phyloP scores from a whole-genome alignment of 352 stramenopile genomes.

The Blastocystis sp. region DNA sequence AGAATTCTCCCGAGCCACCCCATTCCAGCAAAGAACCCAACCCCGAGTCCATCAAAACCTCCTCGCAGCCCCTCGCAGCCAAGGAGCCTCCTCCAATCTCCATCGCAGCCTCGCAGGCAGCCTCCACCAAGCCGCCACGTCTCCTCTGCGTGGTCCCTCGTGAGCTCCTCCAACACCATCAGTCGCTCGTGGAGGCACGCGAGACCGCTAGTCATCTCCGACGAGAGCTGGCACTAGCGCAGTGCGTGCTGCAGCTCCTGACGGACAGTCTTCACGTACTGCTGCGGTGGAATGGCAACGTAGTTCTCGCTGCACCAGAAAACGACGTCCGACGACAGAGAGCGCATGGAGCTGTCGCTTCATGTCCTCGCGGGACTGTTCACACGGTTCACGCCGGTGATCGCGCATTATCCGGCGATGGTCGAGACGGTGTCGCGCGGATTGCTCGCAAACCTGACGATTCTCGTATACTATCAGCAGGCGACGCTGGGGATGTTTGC shows the following conservation, averaged over 20 bases:
- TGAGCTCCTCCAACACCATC: background rate
- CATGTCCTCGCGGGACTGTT: background rate
- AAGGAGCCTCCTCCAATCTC: too few species aligned
- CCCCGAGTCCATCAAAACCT: background rate
- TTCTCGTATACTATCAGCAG: conserved; percentile 14
- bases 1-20: background rate
- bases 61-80: too few species aligned
- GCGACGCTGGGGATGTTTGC: background rate
- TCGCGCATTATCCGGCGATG: background rate
- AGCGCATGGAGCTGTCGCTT: background rate
- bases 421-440: background rate
- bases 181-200: background rate
- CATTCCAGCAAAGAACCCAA: too few species aligned
- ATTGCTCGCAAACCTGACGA: background rate
- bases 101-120: too few species aligned
- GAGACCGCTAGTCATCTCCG: too few species aligned
- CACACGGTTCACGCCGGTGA: background rate
- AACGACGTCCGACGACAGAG: background rate
- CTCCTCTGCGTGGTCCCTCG: background rate
- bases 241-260: background rate
- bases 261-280: background rate
- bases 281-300: too few species aligned
- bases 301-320: background rate
- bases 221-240: too few species aligned
- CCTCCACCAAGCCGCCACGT: too few species aligned